A percentile compares a stretch with the other conserved stretches of the same genome.
Conservation (phyloP, 768 basidiomycete species). For the Suillus ampliporus region DNA sequence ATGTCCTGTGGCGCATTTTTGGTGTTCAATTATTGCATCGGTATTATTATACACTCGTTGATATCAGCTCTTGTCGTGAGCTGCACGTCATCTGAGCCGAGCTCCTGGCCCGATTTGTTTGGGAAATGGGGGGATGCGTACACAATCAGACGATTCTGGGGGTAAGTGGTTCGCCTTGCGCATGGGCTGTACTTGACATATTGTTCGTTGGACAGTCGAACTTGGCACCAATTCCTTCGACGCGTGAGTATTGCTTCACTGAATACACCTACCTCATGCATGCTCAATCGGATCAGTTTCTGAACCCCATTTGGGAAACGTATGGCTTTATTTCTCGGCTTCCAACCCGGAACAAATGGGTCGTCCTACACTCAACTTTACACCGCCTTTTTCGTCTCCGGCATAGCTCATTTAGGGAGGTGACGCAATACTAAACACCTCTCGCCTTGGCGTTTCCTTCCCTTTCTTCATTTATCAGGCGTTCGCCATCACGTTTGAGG, state of each 20-base stretch:
- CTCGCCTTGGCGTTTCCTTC: conserved; percentile 4
- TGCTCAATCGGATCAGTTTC: conserved; percentile 23
- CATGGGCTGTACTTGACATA: not conserved
- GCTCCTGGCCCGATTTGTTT: conserved; percentile 46
- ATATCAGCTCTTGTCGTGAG: conserved; percentile 18
- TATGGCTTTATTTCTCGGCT: conserved; percentile 25
- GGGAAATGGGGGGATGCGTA: conserved; percentile 40
- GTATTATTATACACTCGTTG: not conserved
- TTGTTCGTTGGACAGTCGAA: conserved; percentile 24
- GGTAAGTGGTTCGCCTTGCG: conserved; percentile 35
- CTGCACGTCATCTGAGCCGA: conserved; percentile 30
- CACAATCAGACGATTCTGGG: conserved; percentile 47
- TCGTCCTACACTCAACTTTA: conserved; percentile 43
- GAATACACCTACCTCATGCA: not conserved
- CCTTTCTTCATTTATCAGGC: conserved; percentile 40
- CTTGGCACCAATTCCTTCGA: conserved; percentile 47
- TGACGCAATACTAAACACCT: conserved; percentile 28
- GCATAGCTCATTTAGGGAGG: conserved; percentile 42
- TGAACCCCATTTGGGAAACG: conserved; percentile 34
- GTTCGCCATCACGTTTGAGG: conserved; percentile 43
- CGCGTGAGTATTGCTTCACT: conserved; percentile 31
- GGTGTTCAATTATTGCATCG: conserved; percentile 6
- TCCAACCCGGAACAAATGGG: conserved; percentile 31
- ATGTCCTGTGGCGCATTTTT: not conserved
- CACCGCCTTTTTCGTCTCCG: conserved; percentile 42